Base-by-base conservation (phyloP, 2,329 filamentous ascomycete genomes). In the Dothistroma septosporum region DNA sequence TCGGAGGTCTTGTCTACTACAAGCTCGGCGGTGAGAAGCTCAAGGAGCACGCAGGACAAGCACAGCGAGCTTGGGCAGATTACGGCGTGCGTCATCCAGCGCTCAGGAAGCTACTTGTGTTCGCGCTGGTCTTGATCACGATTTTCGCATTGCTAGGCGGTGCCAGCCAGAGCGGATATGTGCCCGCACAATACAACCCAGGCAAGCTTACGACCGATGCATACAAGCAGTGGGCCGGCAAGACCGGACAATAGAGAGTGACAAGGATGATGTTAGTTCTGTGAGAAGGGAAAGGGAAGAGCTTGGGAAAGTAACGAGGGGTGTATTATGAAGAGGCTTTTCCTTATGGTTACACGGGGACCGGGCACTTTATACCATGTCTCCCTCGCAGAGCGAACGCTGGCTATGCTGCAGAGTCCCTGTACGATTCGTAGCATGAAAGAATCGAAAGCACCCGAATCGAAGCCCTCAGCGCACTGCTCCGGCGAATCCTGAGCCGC, bases 21-120 rank as follows among this genome's bases (percentile, higher is more conserved):
- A 92, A 92, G 83, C 87, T 93, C 62, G 90, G 90, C 60, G 85
- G 83, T 61, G 91, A 96, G 62, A 89, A 91, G 76, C 79, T 96
- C 73, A 92, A 89, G 82, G 88, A 88, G 73, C 91, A 93, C 75
- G 78, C 88, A 61, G 81, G 82, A 63, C 87, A 92, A 69, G 88
- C 83, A 58, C 82, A 83, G 72, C 89, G 91, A 74, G 84, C 87
- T 63, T 96, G 92, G 92, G 88, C 89, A 55, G 92, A 96, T 72
- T 92, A 94, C 69, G 92, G 92, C 61, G 85, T 85, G 69, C 83
- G 82, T 66, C 88, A 88, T 73, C 92, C 92, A 12, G 84, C 87
- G 52, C 81, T 90, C 70, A 89, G 92, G 78, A 92, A 93, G 79
- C 76, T 92, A 56, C 80, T 91, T 64, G 80, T 94, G 68, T 85